Conservation (phyloP, 257 asterid genomes). For the Jasminum sambac region DNA sequence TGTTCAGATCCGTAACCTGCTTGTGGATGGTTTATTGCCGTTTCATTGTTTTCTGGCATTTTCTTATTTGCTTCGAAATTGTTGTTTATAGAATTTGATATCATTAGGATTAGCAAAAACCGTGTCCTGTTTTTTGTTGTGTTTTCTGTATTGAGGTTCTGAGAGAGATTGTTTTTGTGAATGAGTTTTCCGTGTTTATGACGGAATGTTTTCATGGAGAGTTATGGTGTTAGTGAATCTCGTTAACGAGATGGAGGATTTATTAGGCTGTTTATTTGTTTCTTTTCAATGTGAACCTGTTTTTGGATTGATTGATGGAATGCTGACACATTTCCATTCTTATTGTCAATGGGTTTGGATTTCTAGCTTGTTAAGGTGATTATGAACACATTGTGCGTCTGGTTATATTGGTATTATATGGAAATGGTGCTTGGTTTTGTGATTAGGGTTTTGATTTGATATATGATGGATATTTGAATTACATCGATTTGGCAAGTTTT, state of each 20-base stretch:
- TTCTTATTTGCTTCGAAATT: conserved; percentile 6
- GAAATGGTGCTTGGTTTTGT: neutral
- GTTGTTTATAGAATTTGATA: neutral
- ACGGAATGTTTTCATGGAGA: neutral
- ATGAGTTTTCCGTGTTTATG: conserved; percentile 4
- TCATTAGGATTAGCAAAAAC: neutral
- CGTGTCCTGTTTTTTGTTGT: neutral
- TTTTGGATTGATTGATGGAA: conserved; percentile 2
- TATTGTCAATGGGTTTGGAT: conserved; percentile 10
- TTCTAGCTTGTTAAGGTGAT: neutral
- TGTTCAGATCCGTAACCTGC: conserved; percentile 25
- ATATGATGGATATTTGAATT: neutral
- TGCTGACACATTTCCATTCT: neutral
- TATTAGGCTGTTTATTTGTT: neutral
- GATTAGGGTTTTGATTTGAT: neutral
- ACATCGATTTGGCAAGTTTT: conserved; percentile 1
- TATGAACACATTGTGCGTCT: neutral
- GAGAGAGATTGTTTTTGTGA: conserved; percentile 22
- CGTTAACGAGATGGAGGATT: conserved; percentile 14
- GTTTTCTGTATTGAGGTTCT: conserved; percentile 22
- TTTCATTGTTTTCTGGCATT: conserved; percentile 7
- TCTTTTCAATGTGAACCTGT: neutral
- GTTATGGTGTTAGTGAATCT: conserved; percentile 2
- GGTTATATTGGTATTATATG: neutral
- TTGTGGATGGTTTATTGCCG: neutral